phyloP scores from a whole-genome alignment of 2,329 filamentous ascomycete species.

The Ceratocystis ficicola region DNA sequence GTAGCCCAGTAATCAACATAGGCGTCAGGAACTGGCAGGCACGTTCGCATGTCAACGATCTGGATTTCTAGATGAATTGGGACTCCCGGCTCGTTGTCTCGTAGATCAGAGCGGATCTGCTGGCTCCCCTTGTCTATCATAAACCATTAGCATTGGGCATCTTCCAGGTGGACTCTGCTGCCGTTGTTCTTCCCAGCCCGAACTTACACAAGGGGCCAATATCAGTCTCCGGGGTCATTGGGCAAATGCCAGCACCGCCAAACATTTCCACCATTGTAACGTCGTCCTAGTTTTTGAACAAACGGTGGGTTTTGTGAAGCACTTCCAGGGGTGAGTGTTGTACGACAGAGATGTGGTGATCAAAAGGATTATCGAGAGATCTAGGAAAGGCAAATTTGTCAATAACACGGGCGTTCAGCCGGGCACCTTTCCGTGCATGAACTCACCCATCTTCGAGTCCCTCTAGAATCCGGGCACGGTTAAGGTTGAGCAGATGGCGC shows the following conservation, averaged over 20 bases:
- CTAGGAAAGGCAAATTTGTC: conserved; percentile 9
- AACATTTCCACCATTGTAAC: conserved; percentile 31
- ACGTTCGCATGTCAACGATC: conserved; percentile 25
- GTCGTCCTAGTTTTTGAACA: conserved; percentile 27
- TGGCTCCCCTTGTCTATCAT: conserved; percentile 23
- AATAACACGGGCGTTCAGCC: background rate
- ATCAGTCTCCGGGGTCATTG: conserved; percentile 40
- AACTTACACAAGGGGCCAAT: conserved; percentile 37
- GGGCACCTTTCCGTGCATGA: background rate
- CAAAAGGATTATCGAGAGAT: conserved; percentile 19
- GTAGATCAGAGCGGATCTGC: conserved; percentile 23
- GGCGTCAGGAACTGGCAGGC: conserved; percentile 23
- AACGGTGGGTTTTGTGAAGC: conserved; percentile 32
- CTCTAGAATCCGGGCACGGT: conserved; percentile 11
- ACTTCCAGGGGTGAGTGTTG: conserved; percentile 21
- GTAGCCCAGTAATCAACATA: conserved; percentile 26
- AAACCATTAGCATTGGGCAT: background rate
- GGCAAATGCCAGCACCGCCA: conserved; percentile 33
- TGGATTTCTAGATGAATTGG: conserved; percentile 25
- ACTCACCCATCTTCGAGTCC: conserved; percentile 22
- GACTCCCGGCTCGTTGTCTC: conserved; percentile 23
- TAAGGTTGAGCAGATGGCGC: conserved; percentile 16
- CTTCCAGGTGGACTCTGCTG: background rate
- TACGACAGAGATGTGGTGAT: conserved; percentile 10
- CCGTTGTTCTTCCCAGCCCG: background rate